phyloP scores from a whole-genome alignment of 2,329 filamentous ascomycete genomes.

The Pestalotiopsis sp. region DNA sequence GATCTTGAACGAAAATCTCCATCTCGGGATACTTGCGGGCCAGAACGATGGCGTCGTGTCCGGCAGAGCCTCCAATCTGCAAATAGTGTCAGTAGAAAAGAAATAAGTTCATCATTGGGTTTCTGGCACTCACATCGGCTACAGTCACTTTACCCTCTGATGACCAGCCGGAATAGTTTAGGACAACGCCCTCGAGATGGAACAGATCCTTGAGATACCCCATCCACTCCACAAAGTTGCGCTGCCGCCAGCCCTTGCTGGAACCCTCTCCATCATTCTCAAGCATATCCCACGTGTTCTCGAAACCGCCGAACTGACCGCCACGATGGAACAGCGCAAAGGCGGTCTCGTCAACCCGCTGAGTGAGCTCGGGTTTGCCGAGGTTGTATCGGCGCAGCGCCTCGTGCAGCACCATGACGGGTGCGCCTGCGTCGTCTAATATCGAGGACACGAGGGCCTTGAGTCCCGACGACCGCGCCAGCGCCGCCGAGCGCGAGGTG shows the following conservation, averaged over 20 bases:
- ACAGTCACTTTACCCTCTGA: slow-evolving; percentile 36
- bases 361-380: slow-evolving; percentile 32
- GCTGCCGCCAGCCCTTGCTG: slow-evolving; percentile 38
- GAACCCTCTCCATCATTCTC: slow-evolving; percentile 43
- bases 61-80: slow-evolving; percentile 45
- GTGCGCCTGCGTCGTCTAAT: slow-evolving; percentile 39
- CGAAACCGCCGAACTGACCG: slow-evolving; percentile 29
- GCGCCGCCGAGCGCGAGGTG: slow-evolving; percentile 39
- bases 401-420: slow-evolving; percentile 36
- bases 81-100: background rate
- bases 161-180: slow-evolving; percentile 39
- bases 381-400: slow-evolving; percentile 34
- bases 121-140: slow-evolving; percentile 39
- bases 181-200: slow-evolving; percentile 35
- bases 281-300: slow-evolving; percentile 40
- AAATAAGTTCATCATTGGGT: background rate
- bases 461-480: slow-evolving; percentile 35
- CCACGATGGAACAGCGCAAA: slow-evolving; percentile 39
- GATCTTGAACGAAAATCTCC: slow-evolving; percentile 47
- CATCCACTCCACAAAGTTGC: slow-evolving; percentile 43
- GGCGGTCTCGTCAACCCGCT: slow-evolving; percentile 37
- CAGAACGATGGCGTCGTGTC: slow-evolving; percentile 42
- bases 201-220: slow-evolving; percentile 42
- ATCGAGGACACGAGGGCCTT: slow-evolving; percentile 38
- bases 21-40: slow-evolving; percentile 44